Evolutionary conservation across 805 yeast genomes (phyloP).

Genomic region (Metschnikowia anglica): DNA sequence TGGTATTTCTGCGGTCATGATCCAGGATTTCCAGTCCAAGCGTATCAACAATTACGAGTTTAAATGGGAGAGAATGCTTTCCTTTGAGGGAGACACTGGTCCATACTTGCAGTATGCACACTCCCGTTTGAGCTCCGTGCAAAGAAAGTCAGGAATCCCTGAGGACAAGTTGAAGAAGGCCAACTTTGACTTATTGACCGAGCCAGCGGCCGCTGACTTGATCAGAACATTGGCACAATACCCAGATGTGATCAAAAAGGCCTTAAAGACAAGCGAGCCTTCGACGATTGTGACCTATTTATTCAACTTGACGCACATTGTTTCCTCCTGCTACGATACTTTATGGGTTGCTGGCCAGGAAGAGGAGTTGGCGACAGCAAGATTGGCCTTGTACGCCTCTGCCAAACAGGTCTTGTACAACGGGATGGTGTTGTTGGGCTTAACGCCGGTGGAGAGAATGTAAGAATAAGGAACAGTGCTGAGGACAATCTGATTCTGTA

Average conservation of each 20-base stretch:
- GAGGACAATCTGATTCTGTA: background rate
- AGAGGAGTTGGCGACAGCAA: slow-evolving; percentile 79
- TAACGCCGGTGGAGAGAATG: slow-evolving; percentile 99
- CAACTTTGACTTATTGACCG: slow-evolving; percentile 61
- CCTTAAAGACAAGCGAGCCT: slow-evolving; percentile 85
- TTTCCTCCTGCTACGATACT: slow-evolving; percentile 92
- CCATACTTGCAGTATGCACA: slow-evolving; percentile 98
- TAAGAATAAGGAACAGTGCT: slow-evolving; percentile 30
- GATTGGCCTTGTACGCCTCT: slow-evolving; percentile 85
- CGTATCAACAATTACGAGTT: slow-evolving; percentile 94
- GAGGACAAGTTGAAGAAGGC: slow-evolving; percentile 46
- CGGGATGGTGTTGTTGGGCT: slow-evolving; percentile 86
- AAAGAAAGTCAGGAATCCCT: slow-evolving; percentile 66
- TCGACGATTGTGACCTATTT: slow-evolving; percentile 91
- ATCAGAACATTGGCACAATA: slow-evolving; percentile 81
- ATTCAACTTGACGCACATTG: slow-evolving; percentile 88
- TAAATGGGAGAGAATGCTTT: slow-evolving; percentile 97
- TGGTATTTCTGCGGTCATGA: slow-evolving; percentile 97
- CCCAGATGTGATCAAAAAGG: slow-evolving; percentile 85
- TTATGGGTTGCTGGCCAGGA: slow-evolving; percentile 97
- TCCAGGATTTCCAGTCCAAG: slow-evolving; percentile 98
- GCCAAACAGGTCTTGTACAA: slow-evolving; percentile 87
- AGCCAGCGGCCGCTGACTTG: slow-evolving; percentile 68
- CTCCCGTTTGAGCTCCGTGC: slow-evolving; percentile 92
- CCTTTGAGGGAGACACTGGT: slow-evolving; percentile 99